Evolutionary conservation across 495 filamentous ascomycete genomes (phyloP).

Genomic region (Aspergillus indologenus): DNA sequence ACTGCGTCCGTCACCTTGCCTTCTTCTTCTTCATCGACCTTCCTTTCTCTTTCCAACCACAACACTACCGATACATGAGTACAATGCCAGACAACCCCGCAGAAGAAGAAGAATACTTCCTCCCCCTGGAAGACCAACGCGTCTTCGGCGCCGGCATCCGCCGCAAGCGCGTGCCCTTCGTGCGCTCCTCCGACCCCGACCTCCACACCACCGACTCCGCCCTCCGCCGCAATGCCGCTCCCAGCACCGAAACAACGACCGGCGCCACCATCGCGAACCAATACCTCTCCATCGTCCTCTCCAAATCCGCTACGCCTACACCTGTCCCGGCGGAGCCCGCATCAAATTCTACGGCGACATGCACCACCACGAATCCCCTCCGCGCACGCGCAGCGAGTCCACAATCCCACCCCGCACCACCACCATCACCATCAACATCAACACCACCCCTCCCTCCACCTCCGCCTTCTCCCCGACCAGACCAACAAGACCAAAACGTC

Average conservation of each 20-base stretch:
- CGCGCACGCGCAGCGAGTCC: constrained; percentile 11
- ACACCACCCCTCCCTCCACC: not conserved
- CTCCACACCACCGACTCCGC: constrained; percentile 40
- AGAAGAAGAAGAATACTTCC: constrained; percentile 58
- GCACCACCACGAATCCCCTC: constrained; percentile 13
- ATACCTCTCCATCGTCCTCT: constrained; percentile 72
- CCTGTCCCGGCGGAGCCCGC: not conserved
- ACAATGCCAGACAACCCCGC: constrained; percentile 7
- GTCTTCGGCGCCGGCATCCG: constrained; percentile 79
- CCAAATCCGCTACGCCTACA: constrained; percentile 26
- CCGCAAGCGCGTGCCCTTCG: constrained; percentile 75
- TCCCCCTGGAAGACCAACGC: constrained; percentile 68
- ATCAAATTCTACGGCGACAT: not conserved
- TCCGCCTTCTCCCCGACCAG: constrained; percentile 5
- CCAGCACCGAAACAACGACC: constrained; percentile 21
- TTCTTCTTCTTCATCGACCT: not conserved
- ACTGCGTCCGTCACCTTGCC: constrained; percentile 1
- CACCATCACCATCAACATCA: constrained; percentile 10
- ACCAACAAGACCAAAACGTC: not conserved
- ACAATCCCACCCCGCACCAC: not conserved
- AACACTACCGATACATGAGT: not conserved
- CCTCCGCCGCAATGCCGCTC: constrained; percentile 18
- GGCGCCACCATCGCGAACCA: constrained; percentile 55
- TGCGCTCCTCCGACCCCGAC: constrained; percentile 58
- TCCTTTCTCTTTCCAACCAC: not conserved